Conservation (phyloP, 1,139 yeast genomes). For the Taphrina pruni region DNA sequence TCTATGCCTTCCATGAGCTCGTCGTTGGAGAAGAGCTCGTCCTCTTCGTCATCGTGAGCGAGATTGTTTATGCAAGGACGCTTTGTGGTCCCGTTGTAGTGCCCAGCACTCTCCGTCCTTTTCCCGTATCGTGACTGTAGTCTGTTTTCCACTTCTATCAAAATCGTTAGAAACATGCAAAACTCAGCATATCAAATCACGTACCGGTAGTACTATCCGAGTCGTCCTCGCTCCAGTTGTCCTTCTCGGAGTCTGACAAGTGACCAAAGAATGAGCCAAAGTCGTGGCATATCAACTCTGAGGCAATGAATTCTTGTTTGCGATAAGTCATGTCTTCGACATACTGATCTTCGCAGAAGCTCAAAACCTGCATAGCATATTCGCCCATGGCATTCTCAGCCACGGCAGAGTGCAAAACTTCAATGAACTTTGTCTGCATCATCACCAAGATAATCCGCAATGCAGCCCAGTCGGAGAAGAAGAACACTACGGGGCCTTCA, state of each 20-base stretch:
- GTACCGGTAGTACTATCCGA: not conserved
- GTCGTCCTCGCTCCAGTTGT: conserved; percentile 11
- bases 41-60: not conserved
- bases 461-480: not conserved
- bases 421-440: conserved; percentile 14
- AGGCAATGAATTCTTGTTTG: not conserved
- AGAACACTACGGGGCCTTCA: conserved; percentile 6
- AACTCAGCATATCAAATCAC: not conserved
- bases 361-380: not conserved
- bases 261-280: not conserved
- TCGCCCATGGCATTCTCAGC: conserved; percentile 4
- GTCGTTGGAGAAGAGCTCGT: not conserved
- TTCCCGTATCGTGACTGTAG: not conserved
- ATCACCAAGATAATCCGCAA: conserved; percentile 1
- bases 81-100: not conserved
- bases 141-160: not conserved
- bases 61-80: not conserved
- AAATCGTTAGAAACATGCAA: too few species aligned
- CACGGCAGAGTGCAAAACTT: conserved; percentile 8
- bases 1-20: not conserved
- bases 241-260: not conserved
- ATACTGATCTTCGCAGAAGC: conserved; percentile 1
- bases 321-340: not conserved
- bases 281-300: conserved; percentile 8
- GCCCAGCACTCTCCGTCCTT: not conserved